Conservation (phyloP, 129 eudicot species). For the Centrapalus pauciflorus region DNA sequence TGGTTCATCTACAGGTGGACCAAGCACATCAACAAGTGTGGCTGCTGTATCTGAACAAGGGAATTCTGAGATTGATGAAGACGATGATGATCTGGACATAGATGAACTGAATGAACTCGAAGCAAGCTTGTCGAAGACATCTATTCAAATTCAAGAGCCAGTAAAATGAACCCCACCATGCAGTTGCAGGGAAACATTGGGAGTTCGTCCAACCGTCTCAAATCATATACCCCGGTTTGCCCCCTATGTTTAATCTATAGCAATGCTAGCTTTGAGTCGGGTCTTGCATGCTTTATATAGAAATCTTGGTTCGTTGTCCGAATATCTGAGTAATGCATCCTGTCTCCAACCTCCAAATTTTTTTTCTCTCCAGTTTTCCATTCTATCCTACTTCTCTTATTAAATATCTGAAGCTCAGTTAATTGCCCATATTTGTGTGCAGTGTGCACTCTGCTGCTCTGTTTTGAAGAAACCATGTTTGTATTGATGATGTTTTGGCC, state of each 20-base stretch:
- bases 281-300: background rate
- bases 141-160: slow-evolving; percentile 63
- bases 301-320: background rate
- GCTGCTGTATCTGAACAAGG: slow-evolving; percentile 35
- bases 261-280: slow-evolving; percentile 7
- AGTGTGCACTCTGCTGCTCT: background rate
- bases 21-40: slow-evolving; percentile 47
- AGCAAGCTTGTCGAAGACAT: slow-evolving; percentile 74
- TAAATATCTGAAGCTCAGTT: background rate
- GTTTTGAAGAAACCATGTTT: background rate
- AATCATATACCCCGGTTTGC: slow-evolving; percentile 3
- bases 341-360: background rate
- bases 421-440: background rate
- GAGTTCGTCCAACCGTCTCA: background rate
- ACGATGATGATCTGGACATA: slow-evolving; percentile 64
- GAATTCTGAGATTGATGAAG: slow-evolving; percentile 31
- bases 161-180: slow-evolving; percentile 8
- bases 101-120: slow-evolving; percentile 78
- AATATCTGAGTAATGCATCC: too few relatives aligned
- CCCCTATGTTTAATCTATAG: slow-evolving; percentile 6
- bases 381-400: background rate
- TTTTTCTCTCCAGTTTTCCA: background rate
- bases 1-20: slow-evolving; percentile 35
- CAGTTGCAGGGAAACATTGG: background rate
- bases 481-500: too few relatives aligned